Conservation (phyloP, 257 asterid genomes). For the Solanum chiquidenum region DNA sequence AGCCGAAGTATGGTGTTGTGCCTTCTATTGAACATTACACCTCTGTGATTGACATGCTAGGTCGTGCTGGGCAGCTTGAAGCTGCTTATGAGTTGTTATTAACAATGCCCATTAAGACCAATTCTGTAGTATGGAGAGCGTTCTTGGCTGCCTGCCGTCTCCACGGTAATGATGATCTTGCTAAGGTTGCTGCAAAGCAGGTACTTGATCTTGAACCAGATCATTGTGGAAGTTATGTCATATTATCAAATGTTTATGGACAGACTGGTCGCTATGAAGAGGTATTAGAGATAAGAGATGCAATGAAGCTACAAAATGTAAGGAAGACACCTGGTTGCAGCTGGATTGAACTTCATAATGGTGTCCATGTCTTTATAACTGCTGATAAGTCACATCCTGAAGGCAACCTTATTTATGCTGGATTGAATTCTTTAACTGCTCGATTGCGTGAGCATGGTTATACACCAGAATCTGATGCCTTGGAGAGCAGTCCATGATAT, state of each 20-base stretch:
- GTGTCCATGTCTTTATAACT: slow-evolving; percentile 50
- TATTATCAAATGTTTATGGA: slow-evolving; percentile 70
- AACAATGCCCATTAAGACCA: slow-evolving; percentile 53
- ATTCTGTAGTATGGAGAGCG: slow-evolving; percentile 75
- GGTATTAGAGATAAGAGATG: slow-evolving; percentile 57
- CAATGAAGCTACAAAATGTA: slow-evolving; percentile 66
- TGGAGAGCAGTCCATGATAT: slow-evolving; percentile 26
- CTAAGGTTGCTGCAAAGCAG: slow-evolving; percentile 43
- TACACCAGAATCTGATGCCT: slow-evolving; percentile 12
- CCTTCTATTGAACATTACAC: slow-evolving; percentile 68
- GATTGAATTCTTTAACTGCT: slow-evolving; percentile 43
- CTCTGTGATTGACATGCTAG: slow-evolving; percentile 80
- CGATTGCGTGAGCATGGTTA: slow-evolving; percentile 36
- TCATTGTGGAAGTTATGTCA: slow-evolving; percentile 72
- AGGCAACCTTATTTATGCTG: slow-evolving; percentile 32
- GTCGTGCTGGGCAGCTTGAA: slow-evolving; percentile 65
- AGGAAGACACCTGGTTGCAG: slow-evolving; percentile 85
- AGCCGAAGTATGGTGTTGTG: slow-evolving; percentile 33
- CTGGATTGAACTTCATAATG: slow-evolving; percentile 72
- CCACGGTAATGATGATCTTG: slow-evolving; percentile 56
- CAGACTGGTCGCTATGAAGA: slow-evolving; percentile 61
- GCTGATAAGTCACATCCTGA: slow-evolving; percentile 48
- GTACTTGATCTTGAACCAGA: slow-evolving; percentile 56
- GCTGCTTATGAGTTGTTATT: slow-evolving; percentile 55
- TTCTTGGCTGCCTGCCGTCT: slow-evolving; percentile 65